A percentile compares a stretch with the other conserved stretches of the same genome.
Conservation (phyloP, 2,329 filamentous ascomycete species). For the Cadophora sp. region DNA sequence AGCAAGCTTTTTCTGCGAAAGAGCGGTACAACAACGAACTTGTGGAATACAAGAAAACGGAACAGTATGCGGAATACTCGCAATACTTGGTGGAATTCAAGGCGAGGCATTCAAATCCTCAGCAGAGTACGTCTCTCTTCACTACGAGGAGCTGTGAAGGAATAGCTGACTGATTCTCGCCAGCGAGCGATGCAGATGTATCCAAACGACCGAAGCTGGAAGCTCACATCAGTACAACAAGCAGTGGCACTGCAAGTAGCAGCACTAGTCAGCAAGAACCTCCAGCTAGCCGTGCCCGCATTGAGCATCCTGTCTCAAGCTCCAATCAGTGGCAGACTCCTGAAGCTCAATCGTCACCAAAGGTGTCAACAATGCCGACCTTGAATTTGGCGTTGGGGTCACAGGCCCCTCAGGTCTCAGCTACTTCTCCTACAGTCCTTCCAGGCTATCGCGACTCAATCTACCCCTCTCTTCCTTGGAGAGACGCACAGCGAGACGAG, state of each 20-base stretch:
- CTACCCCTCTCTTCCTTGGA: slow-evolving; percentile 35
- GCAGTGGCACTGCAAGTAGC: slow-evolving; percentile 38
- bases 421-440: slow-evolving; percentile 36
- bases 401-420: slow-evolving; percentile 30
- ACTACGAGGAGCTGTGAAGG: background rate
- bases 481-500: slow-evolving; percentile 39
- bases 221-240: slow-evolving; percentile 34
- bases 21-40: slow-evolving; percentile 79
- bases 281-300: slow-evolving; percentile 27
- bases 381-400: slow-evolving; percentile 18
- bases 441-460: slow-evolving; percentile 45
- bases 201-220: slow-evolving; percentile 44
- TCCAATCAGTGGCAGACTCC: slow-evolving; percentile 33
- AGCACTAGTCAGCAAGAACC: slow-evolving; percentile 36
- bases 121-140: slow-evolving; percentile 55
- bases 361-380: slow-evolving; percentile 27
- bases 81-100: slow-evolving; percentile 81
- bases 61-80: slow-evolving; percentile 70
- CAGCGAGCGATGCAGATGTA: slow-evolving; percentile 37
- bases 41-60: slow-evolving; percentile 78
- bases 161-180: slow-evolving; percentile 11
- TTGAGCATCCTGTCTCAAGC: slow-evolving; percentile 35
- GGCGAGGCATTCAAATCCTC: slow-evolving; percentile 67
- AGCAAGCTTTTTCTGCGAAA: slow-evolving; percentile 74
- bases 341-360: slow-evolving; percentile 27